phyloP scores from a whole-genome alignment of 1,284 basidiomycete genomes.

The Cutaneotrichosporon sp. region DNA sequence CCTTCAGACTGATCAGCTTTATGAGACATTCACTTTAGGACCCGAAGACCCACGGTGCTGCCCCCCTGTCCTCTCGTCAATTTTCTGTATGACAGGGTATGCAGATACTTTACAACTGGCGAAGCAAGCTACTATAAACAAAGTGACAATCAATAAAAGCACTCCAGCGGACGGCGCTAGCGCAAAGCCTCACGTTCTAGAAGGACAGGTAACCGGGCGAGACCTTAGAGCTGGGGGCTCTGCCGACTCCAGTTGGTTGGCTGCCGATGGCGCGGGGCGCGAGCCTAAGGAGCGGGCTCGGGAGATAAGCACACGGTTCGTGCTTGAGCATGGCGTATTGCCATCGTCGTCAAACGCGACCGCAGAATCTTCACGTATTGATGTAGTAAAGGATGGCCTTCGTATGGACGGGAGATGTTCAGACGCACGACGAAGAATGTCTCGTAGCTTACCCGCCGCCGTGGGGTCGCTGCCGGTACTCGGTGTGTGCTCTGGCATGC shows the following conservation, averaged over 20 bases:
- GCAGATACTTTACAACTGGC: too few relatives aligned
- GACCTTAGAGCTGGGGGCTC: neutral
- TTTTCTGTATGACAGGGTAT: too few relatives aligned
- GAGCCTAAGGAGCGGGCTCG: conserved; percentile 6
- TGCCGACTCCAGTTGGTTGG: too few relatives aligned
- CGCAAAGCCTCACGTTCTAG: too few relatives aligned
- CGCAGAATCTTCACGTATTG: neutral
- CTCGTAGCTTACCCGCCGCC: conserved; percentile 16
- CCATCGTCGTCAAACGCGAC: neutral
- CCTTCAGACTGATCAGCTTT: too few relatives aligned
- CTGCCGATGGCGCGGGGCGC: neutral
- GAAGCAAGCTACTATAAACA: too few relatives aligned
- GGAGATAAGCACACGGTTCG: neutral
- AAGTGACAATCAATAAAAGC: too few relatives aligned
- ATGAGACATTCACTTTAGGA: too few relatives aligned
- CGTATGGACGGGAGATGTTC: conserved; percentile 31
- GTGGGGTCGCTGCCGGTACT: neutral
- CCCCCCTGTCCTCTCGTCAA: too few relatives aligned
- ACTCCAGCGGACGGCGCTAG: too few relatives aligned
- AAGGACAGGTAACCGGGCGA: neutral
- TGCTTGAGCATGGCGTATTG: neutral
- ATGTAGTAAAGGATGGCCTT: conserved; percentile 15
- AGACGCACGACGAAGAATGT: conserved; percentile 33
- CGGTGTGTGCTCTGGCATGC: too few relatives aligned
- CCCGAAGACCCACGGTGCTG: too few relatives aligned